Base-by-base conservation (phyloP, 2,329 filamentous ascomycete species). In the Ophiostoma angusticollis region DNA sequence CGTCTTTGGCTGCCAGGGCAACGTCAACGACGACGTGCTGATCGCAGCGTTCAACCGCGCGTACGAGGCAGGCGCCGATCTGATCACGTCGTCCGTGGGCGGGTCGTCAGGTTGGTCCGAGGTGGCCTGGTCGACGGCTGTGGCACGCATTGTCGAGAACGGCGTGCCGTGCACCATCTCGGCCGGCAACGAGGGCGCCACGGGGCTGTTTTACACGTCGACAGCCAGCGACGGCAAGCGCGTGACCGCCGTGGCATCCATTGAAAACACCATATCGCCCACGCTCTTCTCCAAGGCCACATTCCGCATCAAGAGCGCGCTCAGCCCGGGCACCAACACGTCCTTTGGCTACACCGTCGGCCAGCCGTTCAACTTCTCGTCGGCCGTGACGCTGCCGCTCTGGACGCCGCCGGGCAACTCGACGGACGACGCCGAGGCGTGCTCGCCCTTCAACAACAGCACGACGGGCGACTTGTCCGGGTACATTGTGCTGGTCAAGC, bases 31-130 rank as follows among this genome's bases (percentile, higher is more conserved):
- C 48, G 74, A 78, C 42, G 58, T 78, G 8, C 54, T 80, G 37
- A 72, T 78, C 31, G 64, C 65, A 8, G 72, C 74, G 1, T 77
- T 70, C 50, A 68, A 72, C 55, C 64, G 63, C 49, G 76, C 76
- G 0, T 76, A 67, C 46, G 66, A 78, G 49, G 72, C 66, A n/a
- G 71, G 70, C 24, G 66, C 66, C 25, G 59, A 74, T 48, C 67
- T 75, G 45, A 74, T 75, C 50, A 71, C 67, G 2, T 62, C 67
- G 1, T 72, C 68, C 3, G 64, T 74, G 31, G 68, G 70, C n/a
- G 61, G 61, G 0, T 48, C 63, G 0, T 62, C 59, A 0, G 71
- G 70, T 9, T 75, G 69, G 70, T 58, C 59, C 3, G 65, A 72
- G 45, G 63, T 70, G 12, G 60, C 67, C 0, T 70, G 63, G 64